These are phyloP conservation scores for Exophiala calicioides DNA, from an alignment of 2,329 filamentous ascomycete species.

Conservation along the genomic window DNA sequence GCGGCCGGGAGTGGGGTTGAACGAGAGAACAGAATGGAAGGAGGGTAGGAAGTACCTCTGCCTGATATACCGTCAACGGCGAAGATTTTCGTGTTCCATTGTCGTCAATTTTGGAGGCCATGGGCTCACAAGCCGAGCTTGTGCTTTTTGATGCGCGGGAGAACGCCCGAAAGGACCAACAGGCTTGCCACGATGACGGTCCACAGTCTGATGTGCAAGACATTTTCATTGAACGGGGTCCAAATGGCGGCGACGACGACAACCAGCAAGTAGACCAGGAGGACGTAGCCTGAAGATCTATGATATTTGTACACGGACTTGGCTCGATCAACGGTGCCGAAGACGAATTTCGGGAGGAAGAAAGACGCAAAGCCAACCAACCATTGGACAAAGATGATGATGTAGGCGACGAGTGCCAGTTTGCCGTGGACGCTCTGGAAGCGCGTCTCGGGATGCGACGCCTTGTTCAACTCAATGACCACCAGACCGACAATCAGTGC, in stretches of 20 bases:
- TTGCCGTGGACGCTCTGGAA: conserved; percentile 81
- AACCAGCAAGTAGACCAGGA: conserved; percentile 69
- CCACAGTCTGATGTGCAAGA: conserved; percentile 75
- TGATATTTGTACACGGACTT: conserved; percentile 91
- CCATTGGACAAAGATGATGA: conserved; percentile 71
- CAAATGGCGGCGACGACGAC: conserved; percentile 74
- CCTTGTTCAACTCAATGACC: conserved; percentile 72
- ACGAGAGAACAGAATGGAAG: too few relatives aligned
- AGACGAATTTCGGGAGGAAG: conserved; percentile 66
- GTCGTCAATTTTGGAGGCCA: too few relatives aligned
- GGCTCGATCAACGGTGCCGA: conserved; percentile 76
- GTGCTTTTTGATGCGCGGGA: conserved; percentile 75
- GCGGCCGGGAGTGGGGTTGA: too few relatives aligned
- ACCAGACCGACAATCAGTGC: conserved; percentile 45
- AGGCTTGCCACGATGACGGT: conserved; percentile 66
- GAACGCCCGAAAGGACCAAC: conserved; percentile 69
- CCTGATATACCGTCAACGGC: too few relatives aligned
- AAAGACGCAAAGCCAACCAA: conserved; percentile 81
- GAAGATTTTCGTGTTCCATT: too few relatives aligned
- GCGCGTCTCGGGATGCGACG: conserved; percentile 63
- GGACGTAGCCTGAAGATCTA: conserved; percentile 66
- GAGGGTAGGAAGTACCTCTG: too few relatives aligned
- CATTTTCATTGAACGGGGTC: conserved; percentile 71
- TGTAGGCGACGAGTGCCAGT: conserved; percentile 74
- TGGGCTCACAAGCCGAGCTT: conserved; percentile 73